Evolutionary conservation across 805 yeast species (phyloP).

Genomic region (Soucietia sequanensis): DNA sequence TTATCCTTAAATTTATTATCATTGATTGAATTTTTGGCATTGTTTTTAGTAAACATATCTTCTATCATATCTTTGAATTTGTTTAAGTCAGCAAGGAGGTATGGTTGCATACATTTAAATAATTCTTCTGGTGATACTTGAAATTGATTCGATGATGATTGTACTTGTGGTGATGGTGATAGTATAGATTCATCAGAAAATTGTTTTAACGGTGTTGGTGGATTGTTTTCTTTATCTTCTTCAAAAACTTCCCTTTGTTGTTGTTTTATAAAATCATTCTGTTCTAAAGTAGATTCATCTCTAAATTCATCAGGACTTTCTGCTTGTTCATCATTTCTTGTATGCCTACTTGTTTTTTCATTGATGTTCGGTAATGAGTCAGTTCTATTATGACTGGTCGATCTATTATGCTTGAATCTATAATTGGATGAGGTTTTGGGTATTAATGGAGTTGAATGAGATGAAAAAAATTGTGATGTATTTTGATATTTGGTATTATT

Average conservation of each 20-base stretch:
- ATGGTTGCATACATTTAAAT: conserved; percentile 13
- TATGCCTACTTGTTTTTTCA: too few relatives aligned
- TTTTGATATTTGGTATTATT: not conserved
- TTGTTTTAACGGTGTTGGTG: too few relatives aligned
- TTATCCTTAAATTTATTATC: conserved; percentile 2
- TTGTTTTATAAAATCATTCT: too few relatives aligned
- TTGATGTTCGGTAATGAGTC: not conserved
- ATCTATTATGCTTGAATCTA: not conserved
- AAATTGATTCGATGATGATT: too few relatives aligned
- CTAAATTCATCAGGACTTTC: not conserved
- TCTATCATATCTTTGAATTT: conserved; percentile 15
- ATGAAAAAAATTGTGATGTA: conserved; percentile 13
- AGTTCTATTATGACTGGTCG: not conserved
- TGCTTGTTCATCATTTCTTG: not conserved
- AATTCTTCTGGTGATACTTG: conserved; percentile 10
- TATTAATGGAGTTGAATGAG: conserved; percentile 25
- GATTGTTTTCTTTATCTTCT: too few relatives aligned
- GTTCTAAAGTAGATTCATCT: not conserved
- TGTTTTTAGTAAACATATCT: not conserved
- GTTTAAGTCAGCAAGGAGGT: conserved; percentile 14
- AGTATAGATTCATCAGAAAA: too few relatives aligned
- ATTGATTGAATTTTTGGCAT: conserved; percentile 1
- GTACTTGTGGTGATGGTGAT: too few relatives aligned
- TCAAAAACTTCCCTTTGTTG: too few relatives aligned
- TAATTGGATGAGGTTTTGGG: too few relatives aligned